phyloP scores from a whole-genome alignment of 1,139 yeast species.

The Nadsonia starkeyi-henricii region DNA sequence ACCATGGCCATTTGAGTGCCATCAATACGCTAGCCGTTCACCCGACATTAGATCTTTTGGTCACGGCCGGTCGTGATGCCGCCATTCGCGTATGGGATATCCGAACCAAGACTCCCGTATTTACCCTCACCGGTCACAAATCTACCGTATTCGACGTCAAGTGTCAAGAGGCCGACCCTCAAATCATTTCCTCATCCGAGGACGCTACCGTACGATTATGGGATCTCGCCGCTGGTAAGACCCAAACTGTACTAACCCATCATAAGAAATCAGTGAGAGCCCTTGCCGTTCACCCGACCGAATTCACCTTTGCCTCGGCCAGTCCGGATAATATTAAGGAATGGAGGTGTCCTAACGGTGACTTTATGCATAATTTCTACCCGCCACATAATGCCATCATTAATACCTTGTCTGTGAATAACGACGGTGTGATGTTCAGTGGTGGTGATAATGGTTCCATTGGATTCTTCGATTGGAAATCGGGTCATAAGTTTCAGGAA shows the following conservation, averaged over 20 bases:
- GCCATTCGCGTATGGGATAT: constrained; percentile 90
- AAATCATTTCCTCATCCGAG: constrained; percentile 66
- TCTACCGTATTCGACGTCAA: constrained; percentile 57
- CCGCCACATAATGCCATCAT: constrained; percentile 41
- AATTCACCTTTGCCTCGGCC: constrained; percentile 67
- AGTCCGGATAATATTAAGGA: constrained; percentile 70
- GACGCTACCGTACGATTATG: constrained; percentile 78
- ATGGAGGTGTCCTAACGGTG: constrained; percentile 74
- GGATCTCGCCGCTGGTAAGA: constrained; percentile 67
- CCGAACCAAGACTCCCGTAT: constrained; percentile 60
- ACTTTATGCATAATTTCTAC: constrained; percentile 41
- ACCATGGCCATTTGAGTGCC: constrained; percentile 89
- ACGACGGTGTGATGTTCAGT: constrained; percentile 56
- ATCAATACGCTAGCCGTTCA: constrained; percentile 73
- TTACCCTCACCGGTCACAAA: constrained; percentile 72
- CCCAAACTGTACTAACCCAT: constrained; percentile 54
- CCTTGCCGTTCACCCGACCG: constrained; percentile 54
- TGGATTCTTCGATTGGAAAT: constrained; percentile 64
- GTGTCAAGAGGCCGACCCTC: constrained; percentile 68
- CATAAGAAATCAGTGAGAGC: constrained; percentile 75
- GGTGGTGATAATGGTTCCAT: constrained; percentile 78
- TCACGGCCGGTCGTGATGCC: constrained; percentile 83
- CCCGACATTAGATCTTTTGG: constrained; percentile 75
- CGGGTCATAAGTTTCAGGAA: constrained; percentile 50
- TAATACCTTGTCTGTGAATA: constrained; percentile 55